Base-by-base conservation (phyloP, 1,284 basidiomycete species). In the Abortiporus biennis region DNA sequence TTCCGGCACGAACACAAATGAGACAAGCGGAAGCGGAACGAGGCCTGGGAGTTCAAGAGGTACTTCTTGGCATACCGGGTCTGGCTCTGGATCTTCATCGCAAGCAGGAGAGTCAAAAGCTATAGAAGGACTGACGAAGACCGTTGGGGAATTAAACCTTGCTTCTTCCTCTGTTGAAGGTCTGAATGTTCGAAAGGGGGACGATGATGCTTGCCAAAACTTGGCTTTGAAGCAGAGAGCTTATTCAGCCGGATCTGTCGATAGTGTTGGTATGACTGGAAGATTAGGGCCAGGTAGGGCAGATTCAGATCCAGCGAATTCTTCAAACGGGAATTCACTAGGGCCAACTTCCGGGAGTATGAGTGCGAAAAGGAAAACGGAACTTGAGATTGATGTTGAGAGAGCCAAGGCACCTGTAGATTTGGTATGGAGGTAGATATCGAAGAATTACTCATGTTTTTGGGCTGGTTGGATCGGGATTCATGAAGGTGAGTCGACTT, bases 21-120 rank as follows among this genome's bases (percentile, higher is more conserved):
- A 25, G 15, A 17, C 24, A 36, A 38, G 38, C 20, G 31, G 31
- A 34, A 12, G 25, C 29, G 43, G 42, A 44, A 45, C 38, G 48
- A 52, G 11, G 45, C 33, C 36, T 35, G 42, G 42, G 42, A 55
- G 51, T 39, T 49, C 47, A 30, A 50, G 47, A 16, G 37, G 39
- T 12, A 44, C 48, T 11, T 38, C 38, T 15, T 42, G 45, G 25
- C 40, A 34, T 2, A 44, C 47, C 6, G 43, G 43, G 19, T 42
- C 46, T 3, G 47, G 38, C 33, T 34, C 45, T 19, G 43, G 45
- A 19, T 44, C 40, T 30, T n/a, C n/a, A n/a, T n/a, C n/a, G n/a
- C n/a, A n/a, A n/a, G n/a, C 27, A n/a, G 27, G n/a, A n/a, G 9
- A 29, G 27, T 8, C 27, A 9, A 29, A 29, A 9, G 9, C 27